Base-by-base conservation (phyloP, 768 basidiomycete genomes). In the Sporobolomyces roseus region DNA sequence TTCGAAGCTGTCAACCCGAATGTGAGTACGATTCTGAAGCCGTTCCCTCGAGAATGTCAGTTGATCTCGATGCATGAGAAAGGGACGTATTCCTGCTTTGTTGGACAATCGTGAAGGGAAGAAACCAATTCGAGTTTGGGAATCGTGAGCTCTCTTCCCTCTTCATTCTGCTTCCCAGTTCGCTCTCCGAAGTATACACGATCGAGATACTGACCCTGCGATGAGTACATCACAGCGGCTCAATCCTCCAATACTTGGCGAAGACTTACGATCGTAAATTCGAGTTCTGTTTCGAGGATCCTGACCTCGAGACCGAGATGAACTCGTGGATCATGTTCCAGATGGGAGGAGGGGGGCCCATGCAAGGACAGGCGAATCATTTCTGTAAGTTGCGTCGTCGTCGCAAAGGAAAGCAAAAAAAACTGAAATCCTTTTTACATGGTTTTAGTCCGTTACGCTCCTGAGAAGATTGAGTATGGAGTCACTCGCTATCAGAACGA, bases 71-170 rank as follows among this genome's bases (percentile, higher is more conserved):
- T n/a, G n/a, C n/a, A n/a, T 9, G 23, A 50, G 33, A 35, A 32
- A 54, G n/a, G 56, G 70, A 23, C 41, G 72, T 19, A 74, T 74
- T n/a, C 74, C 72, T 17, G 70, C 74, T 4, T 50, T 75, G 0
- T 36, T 67, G n/a, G 70, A 75, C 56, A 68, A 68, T 51, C 58
- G 71, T n/a, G 49, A 29, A 29, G 60, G 61, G 5, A 74, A 74
- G 66, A 59, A 66, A 32, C 63, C 70, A 4, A 58, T 75, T 63
- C 48, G 58, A 16, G 70, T 75, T 12, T 75, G 46, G 21, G 74
- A 75, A 61, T 55, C 60, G n/a, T 38, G 36, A 23, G 54, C 27
- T 56, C 41, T 45, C n/a, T 8, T 49, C 23, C 32, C 32, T 61
- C 30, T 45, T 17, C 21, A 12, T 48, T n/a, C n/a, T n/a, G n/a